A percentile compares a stretch with the other conserved stretches of the same genome.
Evolutionary conservation across 805 yeast species (phyloP).

Genomic region (Wickerhamomyces xylosicus): DNA sequence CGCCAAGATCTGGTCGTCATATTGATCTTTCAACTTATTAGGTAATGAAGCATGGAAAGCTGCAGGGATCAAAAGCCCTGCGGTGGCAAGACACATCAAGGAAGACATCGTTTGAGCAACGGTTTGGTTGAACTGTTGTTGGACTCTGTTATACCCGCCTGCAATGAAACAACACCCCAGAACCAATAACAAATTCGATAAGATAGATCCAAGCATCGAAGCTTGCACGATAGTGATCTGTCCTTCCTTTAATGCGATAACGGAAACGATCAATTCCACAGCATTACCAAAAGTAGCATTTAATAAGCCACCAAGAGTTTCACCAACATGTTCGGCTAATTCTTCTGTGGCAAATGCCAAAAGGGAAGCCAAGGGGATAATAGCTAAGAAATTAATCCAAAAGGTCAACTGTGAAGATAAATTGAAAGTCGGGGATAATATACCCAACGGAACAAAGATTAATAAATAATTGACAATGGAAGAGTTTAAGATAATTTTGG

Average conservation of each 20-base stretch:
- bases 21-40: constrained; percentile 17
- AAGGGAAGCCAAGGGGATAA: constrained; percentile 85
- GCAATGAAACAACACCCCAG: constrained; percentile 92
- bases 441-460: constrained; percentile 82
- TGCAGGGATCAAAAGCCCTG: constrained; percentile 88
- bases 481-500: constrained; percentile 28
- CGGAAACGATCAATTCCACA: constrained; percentile 88
- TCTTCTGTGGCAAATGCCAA: constrained; percentile 92
- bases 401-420: constrained; percentile 51
- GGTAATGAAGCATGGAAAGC: constrained; percentile 84
- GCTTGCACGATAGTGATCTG: constrained; percentile 95
- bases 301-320: constrained; percentile 85
- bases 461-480: constrained; percentile 71
- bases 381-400: constrained; percentile 74
- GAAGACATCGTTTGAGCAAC: constrained; percentile 98
- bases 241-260: constrained; percentile 77
- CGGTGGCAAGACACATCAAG: constrained; percentile 80
- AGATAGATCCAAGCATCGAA: constrained; percentile 89
- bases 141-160: constrained; percentile 82
- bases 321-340: constrained; percentile 77
- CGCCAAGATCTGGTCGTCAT: constrained; percentile 41
- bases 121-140: constrained; percentile 87
- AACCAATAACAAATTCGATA: constrained; percentile 81
- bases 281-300: constrained; percentile 98
- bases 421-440: constrained; percentile 53